Evolutionary conservation across 1,284 basidiomycete genomes (phyloP).

Genomic region (Cryptococcus wingfieldii): DNA sequence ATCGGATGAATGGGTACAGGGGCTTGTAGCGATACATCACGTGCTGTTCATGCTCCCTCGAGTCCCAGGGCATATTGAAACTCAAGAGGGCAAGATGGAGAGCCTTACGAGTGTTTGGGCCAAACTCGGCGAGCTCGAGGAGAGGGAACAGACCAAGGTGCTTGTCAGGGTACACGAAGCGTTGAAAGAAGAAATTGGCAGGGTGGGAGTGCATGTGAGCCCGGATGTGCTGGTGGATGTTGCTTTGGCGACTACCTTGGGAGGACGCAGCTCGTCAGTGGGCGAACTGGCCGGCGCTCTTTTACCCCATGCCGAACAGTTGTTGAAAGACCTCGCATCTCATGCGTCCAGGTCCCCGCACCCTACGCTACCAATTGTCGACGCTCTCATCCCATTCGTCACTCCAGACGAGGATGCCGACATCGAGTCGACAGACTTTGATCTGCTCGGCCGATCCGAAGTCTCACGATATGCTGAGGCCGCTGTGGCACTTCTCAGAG

Average conservation of each 20-base stretch:
- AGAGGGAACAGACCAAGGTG: conserved; percentile 15
- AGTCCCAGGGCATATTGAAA: conserved; percentile 13
- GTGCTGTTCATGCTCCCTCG: conserved; percentile 31
- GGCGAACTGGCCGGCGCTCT: conserved; percentile 17
- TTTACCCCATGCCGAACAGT: conserved; percentile 18
- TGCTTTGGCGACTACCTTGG: conserved; percentile 28
- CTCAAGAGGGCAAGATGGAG: conserved; percentile 2
- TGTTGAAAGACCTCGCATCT: conserved; percentile 14
- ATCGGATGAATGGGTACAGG: conserved; percentile 29
- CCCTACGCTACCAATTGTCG: conserved; percentile 60
- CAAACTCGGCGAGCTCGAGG: conserved; percentile 2
- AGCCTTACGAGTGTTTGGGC: conserved; percentile 22
- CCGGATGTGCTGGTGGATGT: conserved; percentile 37
- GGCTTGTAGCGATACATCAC: conserved; percentile 37
- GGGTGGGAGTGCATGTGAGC: conserved; percentile 22
- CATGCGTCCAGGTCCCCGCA: conserved; percentile 53
- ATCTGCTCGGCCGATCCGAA: conserved; percentile 47
- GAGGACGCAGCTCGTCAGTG: conserved; percentile 8
- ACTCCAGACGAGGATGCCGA: background rate
- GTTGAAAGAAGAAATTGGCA: conserved; percentile 17
- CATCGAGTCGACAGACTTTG: conserved; percentile 36
- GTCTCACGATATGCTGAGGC: conserved; percentile 65
- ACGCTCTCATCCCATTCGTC: conserved; percentile 50
- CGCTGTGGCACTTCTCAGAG: conserved; percentile 58
- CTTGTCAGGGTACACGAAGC: conserved; percentile 18